These are phyloP conservation scores for Talaromyces trachyspermus DNA, from an alignment of 495 filamentous ascomycete genomes.

Conservation along the genomic window DNA sequence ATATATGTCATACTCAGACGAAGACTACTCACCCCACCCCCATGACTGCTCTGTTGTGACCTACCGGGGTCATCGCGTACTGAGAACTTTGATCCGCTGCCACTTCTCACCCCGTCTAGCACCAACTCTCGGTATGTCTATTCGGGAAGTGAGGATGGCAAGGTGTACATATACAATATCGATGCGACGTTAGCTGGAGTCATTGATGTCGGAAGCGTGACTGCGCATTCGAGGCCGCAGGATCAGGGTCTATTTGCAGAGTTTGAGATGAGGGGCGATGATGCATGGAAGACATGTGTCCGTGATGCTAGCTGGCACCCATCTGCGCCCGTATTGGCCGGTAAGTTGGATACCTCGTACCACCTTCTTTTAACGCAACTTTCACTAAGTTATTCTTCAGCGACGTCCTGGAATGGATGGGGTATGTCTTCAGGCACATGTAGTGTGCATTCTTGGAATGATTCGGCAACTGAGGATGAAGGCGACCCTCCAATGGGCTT, in stretches of 20 bases:
- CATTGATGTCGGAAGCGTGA: slow-evolving; percentile 69
- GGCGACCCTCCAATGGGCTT: slow-evolving; percentile 52
- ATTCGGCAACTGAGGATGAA: slow-evolving; percentile 55
- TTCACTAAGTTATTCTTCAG: slow-evolving; percentile 32
- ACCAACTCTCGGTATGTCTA: slow-evolving; percentile 92
- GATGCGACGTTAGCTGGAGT: slow-evolving; percentile 80
- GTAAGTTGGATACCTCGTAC: slow-evolving; percentile 40
- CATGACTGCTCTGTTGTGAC: slow-evolving; percentile 90
- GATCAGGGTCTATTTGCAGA: slow-evolving; percentile 34
- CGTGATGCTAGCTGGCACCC: slow-evolving; percentile 96
- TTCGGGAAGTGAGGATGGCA: slow-evolving; percentile 79
- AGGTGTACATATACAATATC: slow-evolving; percentile 86
- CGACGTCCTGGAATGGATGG: slow-evolving; percentile 74
- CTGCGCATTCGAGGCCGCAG: slow-evolving; percentile 49
- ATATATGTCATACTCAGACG: slow-evolving; percentile 57
- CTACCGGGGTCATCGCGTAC: slow-evolving; percentile 80
- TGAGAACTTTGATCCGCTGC: slow-evolving; percentile 86
- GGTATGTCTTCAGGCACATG: slow-evolving; percentile 63
- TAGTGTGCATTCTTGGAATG: slow-evolving; percentile 70
- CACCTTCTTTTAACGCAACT: slow-evolving; percentile 1
- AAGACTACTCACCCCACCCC: slow-evolving; percentile 66
- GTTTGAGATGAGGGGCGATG: slow-evolving; percentile 29
- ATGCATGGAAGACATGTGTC: slow-evolving; percentile 70
- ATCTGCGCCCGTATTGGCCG: slow-evolving; percentile 77
- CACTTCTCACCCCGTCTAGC: slow-evolving; percentile 90